These are phyloP conservation scores for Zoysia japonica DNA, from an alignment of 176 grass and related monocot species.

Conservation along the genomic window DNA sequence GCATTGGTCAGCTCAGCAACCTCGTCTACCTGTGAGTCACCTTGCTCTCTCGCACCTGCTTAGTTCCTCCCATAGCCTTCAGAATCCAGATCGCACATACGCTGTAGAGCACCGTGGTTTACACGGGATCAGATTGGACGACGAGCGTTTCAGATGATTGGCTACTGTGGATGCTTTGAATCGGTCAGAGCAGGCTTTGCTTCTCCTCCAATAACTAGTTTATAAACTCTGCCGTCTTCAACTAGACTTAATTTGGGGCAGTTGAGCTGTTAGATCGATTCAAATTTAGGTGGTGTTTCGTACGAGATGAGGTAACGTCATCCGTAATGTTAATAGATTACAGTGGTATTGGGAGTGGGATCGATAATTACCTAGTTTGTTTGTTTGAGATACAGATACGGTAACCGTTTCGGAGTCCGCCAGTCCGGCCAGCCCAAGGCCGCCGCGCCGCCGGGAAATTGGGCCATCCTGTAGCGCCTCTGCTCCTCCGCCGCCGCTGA, in stretches of 20 bases:
- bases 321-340: no score
- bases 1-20: constrained; percentile 45
- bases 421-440: no score
- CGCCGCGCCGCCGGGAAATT: no score
- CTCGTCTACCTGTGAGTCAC: constrained; percentile 49
- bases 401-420: no score
- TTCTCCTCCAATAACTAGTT: background rate
- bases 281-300: background rate
- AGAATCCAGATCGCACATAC: background rate
- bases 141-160: constrained; percentile 6
- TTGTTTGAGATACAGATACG: no score
- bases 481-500: no score
- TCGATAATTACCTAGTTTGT: no score
- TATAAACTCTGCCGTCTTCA: constrained; percentile 26
- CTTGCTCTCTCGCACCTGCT: background rate
- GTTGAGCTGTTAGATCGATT: constrained; percentile 16
- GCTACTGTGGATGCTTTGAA: background rate
- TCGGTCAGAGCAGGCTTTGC: constrained; percentile 20
- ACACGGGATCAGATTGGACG: background rate
- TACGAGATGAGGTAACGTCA: no score
- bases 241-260: background rate
- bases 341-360: no score
- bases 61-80: background rate
- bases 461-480: no score
- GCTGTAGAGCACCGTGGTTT: background rate